Conservation (phyloP, 768 basidiomycete genomes). For the Rhodosporidiobolus odoratus region DNA sequence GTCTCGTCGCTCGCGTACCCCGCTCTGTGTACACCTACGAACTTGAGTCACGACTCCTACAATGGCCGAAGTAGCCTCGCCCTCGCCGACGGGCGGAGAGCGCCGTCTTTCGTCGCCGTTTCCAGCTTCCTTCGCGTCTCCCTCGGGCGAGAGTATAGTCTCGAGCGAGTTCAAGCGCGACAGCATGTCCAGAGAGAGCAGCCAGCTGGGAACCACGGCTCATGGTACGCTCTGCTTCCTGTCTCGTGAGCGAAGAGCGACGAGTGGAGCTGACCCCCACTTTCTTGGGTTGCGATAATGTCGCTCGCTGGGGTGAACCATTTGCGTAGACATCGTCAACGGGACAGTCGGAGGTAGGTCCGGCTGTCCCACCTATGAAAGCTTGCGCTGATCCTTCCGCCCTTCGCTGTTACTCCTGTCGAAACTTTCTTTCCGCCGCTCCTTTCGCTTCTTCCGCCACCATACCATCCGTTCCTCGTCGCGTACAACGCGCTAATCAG, state of each 20-base stretch:
- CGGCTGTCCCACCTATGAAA: not conserved
- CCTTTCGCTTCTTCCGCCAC: not conserved
- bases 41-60: no score
- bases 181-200: not conserved
- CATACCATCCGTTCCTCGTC: not conserved
- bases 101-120: no score
- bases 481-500: no score
- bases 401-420: not conserved
- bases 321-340: slow-evolving; percentile 1
- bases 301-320: not conserved
- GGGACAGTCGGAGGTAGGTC: slow-evolving; percentile 17
- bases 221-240: slow-evolving; percentile 2
- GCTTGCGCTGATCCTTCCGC: not conserved
- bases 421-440: not conserved
- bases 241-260: not conserved
- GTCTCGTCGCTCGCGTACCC: no score
- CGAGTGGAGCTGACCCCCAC: not conserved
- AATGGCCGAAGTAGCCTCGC: no score
- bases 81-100: no score
- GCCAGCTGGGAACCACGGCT: not conserved
- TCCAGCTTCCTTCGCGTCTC: no score
- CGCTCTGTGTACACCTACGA: no score
- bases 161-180: no score
- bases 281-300: not conserved
- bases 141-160: no score